A percentile compares a stretch with the other conserved stretches of the same genome.
Evolutionary conservation across 441 rosid species (phyloP).

Genomic region (Croton setiger): DNA sequence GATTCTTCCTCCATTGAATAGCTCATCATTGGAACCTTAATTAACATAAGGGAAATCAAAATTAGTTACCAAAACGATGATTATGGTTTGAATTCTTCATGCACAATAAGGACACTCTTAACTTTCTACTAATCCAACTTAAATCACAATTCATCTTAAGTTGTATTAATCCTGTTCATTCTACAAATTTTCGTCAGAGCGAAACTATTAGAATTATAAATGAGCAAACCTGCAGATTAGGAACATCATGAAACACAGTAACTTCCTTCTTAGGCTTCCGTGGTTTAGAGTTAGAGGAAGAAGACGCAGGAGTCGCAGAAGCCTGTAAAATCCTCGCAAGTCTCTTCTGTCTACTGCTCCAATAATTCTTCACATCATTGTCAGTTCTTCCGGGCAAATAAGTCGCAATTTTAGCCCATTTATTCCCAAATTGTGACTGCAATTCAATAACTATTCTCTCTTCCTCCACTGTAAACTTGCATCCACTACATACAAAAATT

Average conservation of each 20-base stretch:
- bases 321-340: conserved; percentile 66
- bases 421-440: conserved; percentile 80
- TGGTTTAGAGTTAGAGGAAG: conserved; percentile 37
- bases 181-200: too few relatives aligned
- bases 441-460: conserved; percentile 84
- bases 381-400: conserved; percentile 80
- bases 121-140: too few relatives aligned
- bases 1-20: conserved; percentile 41
- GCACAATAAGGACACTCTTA: too few relatives aligned
- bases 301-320: conserved; percentile 30
- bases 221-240: conserved; percentile 34
- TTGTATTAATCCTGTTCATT: too few relatives aligned
- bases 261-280: conserved; percentile 24
- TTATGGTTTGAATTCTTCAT: background rate
- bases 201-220: background rate
- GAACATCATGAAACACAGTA: conserved; percentile 25
- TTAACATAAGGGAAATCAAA: conserved; percentile 3
- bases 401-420: conserved; percentile 94
- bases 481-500: conserved; percentile 44
- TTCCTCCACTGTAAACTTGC: conserved; percentile 84
- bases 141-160: too few relatives aligned
- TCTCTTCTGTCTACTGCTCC: conserved; percentile 90
- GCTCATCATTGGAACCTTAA: conserved; percentile 32
- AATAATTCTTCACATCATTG: conserved; percentile 91
- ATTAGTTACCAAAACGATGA: background rate